Conservation (phyloP, 805 yeast genomes). For the Yarrowia bubula region DNA sequence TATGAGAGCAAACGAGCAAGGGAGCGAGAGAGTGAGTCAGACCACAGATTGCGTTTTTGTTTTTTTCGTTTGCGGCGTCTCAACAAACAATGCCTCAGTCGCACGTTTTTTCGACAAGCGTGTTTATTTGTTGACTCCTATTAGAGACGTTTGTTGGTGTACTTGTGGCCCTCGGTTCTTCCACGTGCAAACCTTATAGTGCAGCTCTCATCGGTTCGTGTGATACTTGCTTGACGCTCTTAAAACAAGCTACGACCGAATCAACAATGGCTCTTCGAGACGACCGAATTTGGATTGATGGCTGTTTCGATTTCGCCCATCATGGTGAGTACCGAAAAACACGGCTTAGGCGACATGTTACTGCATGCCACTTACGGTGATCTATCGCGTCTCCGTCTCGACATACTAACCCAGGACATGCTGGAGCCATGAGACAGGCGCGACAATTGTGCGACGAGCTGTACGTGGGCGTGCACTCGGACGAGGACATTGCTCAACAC, state of each 20-base stretch:
- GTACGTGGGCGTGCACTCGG: conserved; percentile 87
- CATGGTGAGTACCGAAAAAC: conserved; percentile 57
- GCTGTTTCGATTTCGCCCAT: conserved; percentile 96
- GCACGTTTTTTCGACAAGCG: neutral
- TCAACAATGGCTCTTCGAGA: conserved; percentile 28
- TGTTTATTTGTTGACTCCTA: neutral
- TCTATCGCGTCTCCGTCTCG: neutral
- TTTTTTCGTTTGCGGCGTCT: no score
- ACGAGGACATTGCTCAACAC: conserved; percentile 74
- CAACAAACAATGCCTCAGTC: no score
- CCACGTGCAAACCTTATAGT: conserved; percentile 22
- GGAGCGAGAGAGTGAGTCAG: no score
- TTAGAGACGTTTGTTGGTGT: neutral
- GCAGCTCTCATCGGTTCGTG: neutral
- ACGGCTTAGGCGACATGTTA: no score
- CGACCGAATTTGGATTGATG: conserved; percentile 85
- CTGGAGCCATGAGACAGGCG: conserved; percentile 95
- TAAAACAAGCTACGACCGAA: neutral
- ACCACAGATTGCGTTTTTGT: no score
- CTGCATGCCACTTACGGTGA: neutral
- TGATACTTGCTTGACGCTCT: neutral
- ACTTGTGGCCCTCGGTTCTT: neutral
- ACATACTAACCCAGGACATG: conserved; percentile 52
- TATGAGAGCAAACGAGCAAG: no score
- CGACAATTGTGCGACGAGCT: conserved; percentile 74